Percentiles rank a stretch among this genome's conserved stretches.
Conservation (phyloP, 148 eudicot species). For the Drosera capensis region DNA sequence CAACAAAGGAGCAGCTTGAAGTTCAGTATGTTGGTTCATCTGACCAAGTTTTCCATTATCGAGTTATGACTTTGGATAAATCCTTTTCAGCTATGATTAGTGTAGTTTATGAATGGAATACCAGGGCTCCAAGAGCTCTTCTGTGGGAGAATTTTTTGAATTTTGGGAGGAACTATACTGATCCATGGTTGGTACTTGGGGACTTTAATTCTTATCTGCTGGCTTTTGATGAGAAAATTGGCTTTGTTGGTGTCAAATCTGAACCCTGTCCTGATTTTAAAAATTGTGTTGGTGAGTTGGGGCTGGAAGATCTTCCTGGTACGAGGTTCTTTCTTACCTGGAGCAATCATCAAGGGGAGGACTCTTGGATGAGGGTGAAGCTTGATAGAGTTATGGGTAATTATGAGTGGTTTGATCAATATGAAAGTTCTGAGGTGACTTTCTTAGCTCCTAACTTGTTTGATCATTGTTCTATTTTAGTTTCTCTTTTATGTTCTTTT, state of each 20-base stretch:
- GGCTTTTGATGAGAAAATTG: background rate
- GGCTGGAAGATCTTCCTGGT: background rate
- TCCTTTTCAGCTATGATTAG: too few species aligned
- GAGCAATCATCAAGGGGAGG: background rate
- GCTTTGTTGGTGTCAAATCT: background rate
- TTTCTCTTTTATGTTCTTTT: too few species aligned
- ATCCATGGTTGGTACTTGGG: too few species aligned
- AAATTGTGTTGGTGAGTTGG: background rate
- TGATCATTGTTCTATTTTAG: background rate
- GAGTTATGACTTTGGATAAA: too few species aligned
- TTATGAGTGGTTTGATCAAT: background rate
- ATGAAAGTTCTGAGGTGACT: background rate
- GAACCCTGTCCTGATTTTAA: background rate
- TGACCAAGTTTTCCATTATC: too few species aligned
- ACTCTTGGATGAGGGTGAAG: background rate
- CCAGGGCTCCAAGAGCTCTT: too few species aligned
- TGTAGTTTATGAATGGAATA: too few species aligned
- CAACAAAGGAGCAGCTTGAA: too few species aligned
- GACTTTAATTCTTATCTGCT: too few species aligned
- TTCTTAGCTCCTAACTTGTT: background rate
- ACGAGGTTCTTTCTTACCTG: background rate
- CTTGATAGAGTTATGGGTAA: background rate
- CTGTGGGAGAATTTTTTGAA: too few species aligned
- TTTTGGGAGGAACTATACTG: too few species aligned
- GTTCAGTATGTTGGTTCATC: too few species aligned